phyloP scores from a whole-genome alignment of 129 eudicot species.

The Cynara cardunculus region DNA sequence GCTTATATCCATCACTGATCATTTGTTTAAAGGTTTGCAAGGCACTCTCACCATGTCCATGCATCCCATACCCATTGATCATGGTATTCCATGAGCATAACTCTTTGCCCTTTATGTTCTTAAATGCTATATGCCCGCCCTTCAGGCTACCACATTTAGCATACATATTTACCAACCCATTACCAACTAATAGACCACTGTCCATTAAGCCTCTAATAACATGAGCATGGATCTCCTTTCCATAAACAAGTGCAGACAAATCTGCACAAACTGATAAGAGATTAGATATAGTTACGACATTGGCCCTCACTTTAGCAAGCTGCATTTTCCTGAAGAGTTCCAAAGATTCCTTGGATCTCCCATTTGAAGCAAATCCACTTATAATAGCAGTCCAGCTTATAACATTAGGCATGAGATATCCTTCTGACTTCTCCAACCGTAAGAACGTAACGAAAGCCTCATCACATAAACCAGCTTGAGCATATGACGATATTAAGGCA shows the following conservation, averaged over 20 bases:
- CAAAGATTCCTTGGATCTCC: conserved; percentile 46
- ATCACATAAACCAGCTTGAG: conserved; percentile 64
- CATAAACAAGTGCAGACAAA: conserved; percentile 41
- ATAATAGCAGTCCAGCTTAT: conserved; percentile 74
- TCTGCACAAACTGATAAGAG: conserved; percentile 68
- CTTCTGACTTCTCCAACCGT: conserved; percentile 32
- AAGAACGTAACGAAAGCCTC: conserved; percentile 52
- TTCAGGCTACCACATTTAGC: conserved; percentile 62
- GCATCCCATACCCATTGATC: conserved; percentile 80
- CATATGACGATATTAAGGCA: conserved; percentile 62
- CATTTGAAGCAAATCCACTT: conserved; percentile 51
- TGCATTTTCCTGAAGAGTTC: conserved; percentile 66
- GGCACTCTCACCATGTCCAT: conserved; percentile 53
- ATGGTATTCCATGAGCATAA: conserved; percentile 61
- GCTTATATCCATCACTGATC: conserved; percentile 43
- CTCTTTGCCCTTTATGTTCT: conserved; percentile 36
- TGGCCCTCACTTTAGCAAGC: conserved; percentile 43
- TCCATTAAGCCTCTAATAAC: conserved; percentile 34
- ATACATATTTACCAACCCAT: conserved; percentile 65
- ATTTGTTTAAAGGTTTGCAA: conserved; percentile 41
- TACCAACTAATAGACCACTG: conserved; percentile 33
- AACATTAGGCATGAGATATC: conserved; percentile 39
- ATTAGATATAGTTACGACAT: conserved; percentile 45
- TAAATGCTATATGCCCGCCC: conserved; percentile 38
- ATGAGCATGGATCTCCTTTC: conserved; percentile 63